Conservation (phyloP, 2,329 filamentous ascomycete genomes). For the Huntiella abstrusa region DNA sequence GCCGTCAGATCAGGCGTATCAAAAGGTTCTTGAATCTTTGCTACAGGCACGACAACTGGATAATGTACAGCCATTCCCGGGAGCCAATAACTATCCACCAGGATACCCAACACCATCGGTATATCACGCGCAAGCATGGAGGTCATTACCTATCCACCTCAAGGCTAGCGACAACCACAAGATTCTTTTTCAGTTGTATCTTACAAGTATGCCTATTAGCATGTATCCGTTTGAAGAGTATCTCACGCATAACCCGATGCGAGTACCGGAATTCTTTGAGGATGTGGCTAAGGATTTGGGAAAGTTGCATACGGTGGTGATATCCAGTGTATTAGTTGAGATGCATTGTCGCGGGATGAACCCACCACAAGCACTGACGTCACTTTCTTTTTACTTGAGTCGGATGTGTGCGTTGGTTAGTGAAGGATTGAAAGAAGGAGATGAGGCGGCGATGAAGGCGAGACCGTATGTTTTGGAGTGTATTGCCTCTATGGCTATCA, state of each 20-base stretch:
- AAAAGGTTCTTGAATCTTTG: slow-evolving; percentile 7
- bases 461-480: slow-evolving; percentile 10
- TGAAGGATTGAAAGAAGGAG: slow-evolving; percentile 9
- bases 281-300: slow-evolving; percentile 9
- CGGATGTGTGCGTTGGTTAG: slow-evolving; percentile 11
- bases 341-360: slow-evolving; percentile 10
- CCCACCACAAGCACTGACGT: slow-evolving; percentile 7
- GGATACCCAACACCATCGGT: slow-evolving; percentile 6
- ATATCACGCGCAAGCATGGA: slow-evolving; percentile 7
- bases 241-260: slow-evolving; percentile 9
- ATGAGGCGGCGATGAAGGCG: slow-evolving; percentile 7
- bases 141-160: slow-evolving; percentile 3
- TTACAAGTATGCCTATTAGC: slow-evolving; percentile 9
- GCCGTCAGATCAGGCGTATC: slow-evolving; percentile 4
- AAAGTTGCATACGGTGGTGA: slow-evolving; percentile 9
- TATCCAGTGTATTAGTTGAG: slow-evolving; percentile 10
- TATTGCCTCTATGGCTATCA: slow-evolving; percentile 11
- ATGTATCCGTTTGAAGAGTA: slow-evolving; percentile 10
- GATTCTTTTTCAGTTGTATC: slow-evolving; percentile 8
- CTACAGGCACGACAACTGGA: slow-evolving; percentile 6
- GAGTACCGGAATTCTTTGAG: slow-evolving; percentile 9
- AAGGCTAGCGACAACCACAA: slow-evolving; percentile 9
- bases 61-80: neutral
- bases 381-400: slow-evolving; percentile 10
- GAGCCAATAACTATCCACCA: neutral